phyloP scores from a whole-genome alignment of 345 rosid species.

The Eutrema yunnanense region DNA sequence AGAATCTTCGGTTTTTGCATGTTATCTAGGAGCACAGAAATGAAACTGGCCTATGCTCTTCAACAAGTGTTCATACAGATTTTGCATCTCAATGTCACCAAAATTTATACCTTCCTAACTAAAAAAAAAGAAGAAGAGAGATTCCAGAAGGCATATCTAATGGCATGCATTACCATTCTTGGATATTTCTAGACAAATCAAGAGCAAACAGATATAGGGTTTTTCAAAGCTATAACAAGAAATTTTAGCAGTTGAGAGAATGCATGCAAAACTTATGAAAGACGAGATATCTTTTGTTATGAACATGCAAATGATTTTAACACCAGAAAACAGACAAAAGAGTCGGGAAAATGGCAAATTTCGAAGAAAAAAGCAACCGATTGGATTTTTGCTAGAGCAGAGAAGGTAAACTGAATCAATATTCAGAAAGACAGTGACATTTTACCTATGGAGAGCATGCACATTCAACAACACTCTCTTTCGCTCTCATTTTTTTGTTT shows the following conservation, averaged over 20 bases:
- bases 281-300: not conserved
- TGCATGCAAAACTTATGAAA: conserved; percentile 6
- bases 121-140: not conserved
- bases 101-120: not conserved
- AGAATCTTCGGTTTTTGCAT: not conserved
- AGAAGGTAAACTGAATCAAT: not conserved
- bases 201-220: not conserved
- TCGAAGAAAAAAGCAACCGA: not conserved
- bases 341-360: not conserved
- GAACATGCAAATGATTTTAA: conserved; percentile 10
- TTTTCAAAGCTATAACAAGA: not conserved
- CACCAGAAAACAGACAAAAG: conserved; percentile 4
- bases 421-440: not conserved
- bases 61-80: not conserved
- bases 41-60: not conserved
- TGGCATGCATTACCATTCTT: not conserved
- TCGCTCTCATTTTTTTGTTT: not conserved
- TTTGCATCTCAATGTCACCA: not conserved
- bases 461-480: not conserved
- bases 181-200: not conserved
- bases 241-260: not conserved
- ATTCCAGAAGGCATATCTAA: not conserved
- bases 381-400: not conserved
- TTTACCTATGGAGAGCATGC: not conserved
- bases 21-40: not conserved